Evolutionary conservation across 257 asterid genomes (phyloP), one percentile per base, ranked within the genome.

Genomic region (Cordia subcordata): DNA sequence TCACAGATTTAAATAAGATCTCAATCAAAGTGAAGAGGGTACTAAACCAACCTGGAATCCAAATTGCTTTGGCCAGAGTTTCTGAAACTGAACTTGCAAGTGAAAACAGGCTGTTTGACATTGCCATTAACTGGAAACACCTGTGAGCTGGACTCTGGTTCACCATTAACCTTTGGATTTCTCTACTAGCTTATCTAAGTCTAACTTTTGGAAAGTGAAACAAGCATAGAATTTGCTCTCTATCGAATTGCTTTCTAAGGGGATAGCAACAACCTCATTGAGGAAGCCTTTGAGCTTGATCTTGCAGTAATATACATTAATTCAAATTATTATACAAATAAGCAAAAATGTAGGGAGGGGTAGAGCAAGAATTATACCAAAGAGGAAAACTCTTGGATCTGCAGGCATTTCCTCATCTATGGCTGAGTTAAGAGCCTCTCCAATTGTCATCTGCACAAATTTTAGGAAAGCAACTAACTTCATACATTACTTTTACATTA

Each of bases 91-190:
- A 93, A 93, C 65, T 87, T 90, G 95, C 97, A 90, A 60, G 94
- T 83, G 22, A 93, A 93, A 66, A 93, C 99, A 0, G 99, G 90
- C 65, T 93, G 99, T 64, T 70, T 81, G 0, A 85, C 85, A 53
- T 87, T 83, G 40, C 99, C 99, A 68, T 93, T 89, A 19, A 93
- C 90, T 72, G 86, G 99, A 72, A 93, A 89, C 18, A 93, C 92
- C 67, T 87, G 97, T 10, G 97, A 96, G 73, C 99, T 93, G 65
- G 97, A 93, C 76, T 93, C 97, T 11, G 99, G 97, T 66, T 93
- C 96, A 0, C 96, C 96, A 37, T 85, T 97, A 47, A 93, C 68
- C 61, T 17, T n/a, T 63, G 0, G 19, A 51, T 53, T 74, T 88
- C 37, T 73, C 87, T 10, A 67, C 72, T 5, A 81, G 17, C 35